Conservation (phyloP, 345 rosid genomes). For the Lepidium aucheri region DNA sequence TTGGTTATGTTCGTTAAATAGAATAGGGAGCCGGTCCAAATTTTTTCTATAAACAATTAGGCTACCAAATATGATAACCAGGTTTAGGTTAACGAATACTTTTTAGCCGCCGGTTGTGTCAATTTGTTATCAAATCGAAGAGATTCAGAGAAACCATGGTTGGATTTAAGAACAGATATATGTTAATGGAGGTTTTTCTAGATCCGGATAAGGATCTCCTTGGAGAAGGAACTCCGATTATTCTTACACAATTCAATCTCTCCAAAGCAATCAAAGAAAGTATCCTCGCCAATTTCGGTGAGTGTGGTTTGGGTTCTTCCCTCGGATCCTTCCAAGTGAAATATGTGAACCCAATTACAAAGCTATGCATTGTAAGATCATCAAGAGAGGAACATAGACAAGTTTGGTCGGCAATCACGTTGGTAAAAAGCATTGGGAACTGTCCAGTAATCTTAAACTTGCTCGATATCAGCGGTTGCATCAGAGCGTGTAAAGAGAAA, state of each 20-base stretch:
- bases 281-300: slow-evolving; percentile 65
- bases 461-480: slow-evolving; percentile 60
- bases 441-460: slow-evolving; percentile 60
- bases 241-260: slow-evolving; percentile 56
- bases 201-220: slow-evolving; percentile 55
- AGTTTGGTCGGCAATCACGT: slow-evolving; percentile 71
- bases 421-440: slow-evolving; percentile 56
- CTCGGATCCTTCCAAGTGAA: slow-evolving; percentile 66
- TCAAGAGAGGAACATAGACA: slow-evolving; percentile 65
- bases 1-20: background rate
- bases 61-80: background rate
- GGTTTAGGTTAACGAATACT: background rate
- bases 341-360: slow-evolving; percentile 68
- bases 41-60: background rate
- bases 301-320: slow-evolving; percentile 66
- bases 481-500: slow-evolving; percentile 55
- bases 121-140: background rate
- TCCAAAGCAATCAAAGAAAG: slow-evolving; percentile 54
- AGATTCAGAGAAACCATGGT: slow-evolving; percentile 38
- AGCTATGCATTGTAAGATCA: slow-evolving; percentile 56
- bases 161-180: slow-evolving; percentile 66
- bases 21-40: background rate
- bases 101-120: slow-evolving; percentile 3
- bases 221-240: slow-evolving; percentile 48
- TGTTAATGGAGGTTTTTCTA: slow-evolving; percentile 66